These are phyloP conservation scores for Platanus orientalis DNA, from an alignment of 164 flowering plant species.

Conservation along the genomic window DNA sequence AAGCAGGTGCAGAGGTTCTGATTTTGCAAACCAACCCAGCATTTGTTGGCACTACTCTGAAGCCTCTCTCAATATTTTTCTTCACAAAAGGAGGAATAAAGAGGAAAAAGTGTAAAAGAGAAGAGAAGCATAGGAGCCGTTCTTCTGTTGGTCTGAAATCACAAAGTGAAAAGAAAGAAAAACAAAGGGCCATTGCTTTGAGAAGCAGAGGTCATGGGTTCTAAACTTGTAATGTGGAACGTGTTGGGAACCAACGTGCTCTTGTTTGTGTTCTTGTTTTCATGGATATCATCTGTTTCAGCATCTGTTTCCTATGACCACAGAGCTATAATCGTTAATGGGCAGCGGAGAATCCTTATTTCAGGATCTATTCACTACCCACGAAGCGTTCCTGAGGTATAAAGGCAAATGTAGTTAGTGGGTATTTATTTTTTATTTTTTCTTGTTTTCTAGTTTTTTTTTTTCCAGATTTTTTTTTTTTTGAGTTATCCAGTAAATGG, in stretches of 20 bases:
- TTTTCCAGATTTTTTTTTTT: constrained; percentile 1
- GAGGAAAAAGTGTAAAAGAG: too few species aligned
- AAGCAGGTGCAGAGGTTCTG: constrained; percentile 7
- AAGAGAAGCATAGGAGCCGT: constrained; percentile 1
- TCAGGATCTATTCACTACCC: constrained; percentile 95
- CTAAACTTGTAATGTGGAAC: constrained; percentile 25
- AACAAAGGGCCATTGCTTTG: constrained; percentile 10
- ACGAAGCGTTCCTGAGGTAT: constrained; percentile 86
- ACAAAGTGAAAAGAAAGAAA: neutral
- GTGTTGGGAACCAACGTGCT: constrained; percentile 11
- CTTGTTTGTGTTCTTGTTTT: constrained; percentile 22
- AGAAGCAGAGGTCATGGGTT: constrained; percentile 10
- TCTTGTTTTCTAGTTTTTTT: neutral
- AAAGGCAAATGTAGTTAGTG: constrained; percentile 27
- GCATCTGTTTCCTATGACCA: constrained; percentile 69
- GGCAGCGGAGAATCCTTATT: constrained; percentile 69
- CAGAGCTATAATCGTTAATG: constrained; percentile 66
- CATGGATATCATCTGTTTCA: constrained; percentile 22
- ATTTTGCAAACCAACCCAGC: constrained; percentile 12
- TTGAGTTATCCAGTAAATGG: constrained; percentile 4
- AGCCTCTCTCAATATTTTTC: constrained; percentile 1
- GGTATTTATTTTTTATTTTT: constrained; percentile 6
- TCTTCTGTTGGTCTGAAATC: too few species aligned
- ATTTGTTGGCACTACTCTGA: neutral
- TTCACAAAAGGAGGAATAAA: neutral